Base-by-base conservation (phyloP, 768 basidiomycete genomes). In the Lentinula sp. region DNA sequence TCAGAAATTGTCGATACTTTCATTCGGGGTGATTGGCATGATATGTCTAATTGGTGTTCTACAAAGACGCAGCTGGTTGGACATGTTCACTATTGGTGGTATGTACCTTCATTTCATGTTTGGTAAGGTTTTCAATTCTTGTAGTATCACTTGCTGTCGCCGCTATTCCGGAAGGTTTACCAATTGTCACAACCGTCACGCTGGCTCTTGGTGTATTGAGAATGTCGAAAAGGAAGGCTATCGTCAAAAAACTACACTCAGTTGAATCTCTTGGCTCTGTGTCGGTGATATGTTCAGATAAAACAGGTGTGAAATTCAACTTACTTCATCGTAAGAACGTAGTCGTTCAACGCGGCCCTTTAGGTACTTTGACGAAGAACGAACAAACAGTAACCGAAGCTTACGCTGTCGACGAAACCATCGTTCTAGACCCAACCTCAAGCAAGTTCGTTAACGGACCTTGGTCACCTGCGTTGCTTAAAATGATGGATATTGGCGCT, bases 61-160 rank as follows among this genome's bases (percentile, higher is more conserved):
- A 63, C 95, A 98, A 69, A 78, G 84, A 42, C 80, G 96, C 18
- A 83, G 89, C 9, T 97, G 94, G 95, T 75, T 98, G 10, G 95
- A 96, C 51, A 98, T 98, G 96, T 98, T 98, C 70, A 98, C 95
- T 8, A 98, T 98, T 63, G 95, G 95, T 78, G 95, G 95, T 95
- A 67, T 57, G 85, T 72, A 42, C 16, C 8, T 13, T 61, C 21
- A 31, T 32, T 18, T 3, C 4, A 54, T 10, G 42, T 43, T n/a
- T 18, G 13, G 13, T 15, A n/a, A 13, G 42, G 18, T 13, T 43
- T 54, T 6, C 28, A 9, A 40, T 21, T 18, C 54, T 11, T 39
- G 28, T 72, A 97, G 95, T 98, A 3, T 98, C 95, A 1, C 83
- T 98, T 63, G 95, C 95, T 34, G 95, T 98, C n/a, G 95, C 95